Conservation (phyloP, 805 yeast species). For the Lipomyces mesembrius region DNA sequence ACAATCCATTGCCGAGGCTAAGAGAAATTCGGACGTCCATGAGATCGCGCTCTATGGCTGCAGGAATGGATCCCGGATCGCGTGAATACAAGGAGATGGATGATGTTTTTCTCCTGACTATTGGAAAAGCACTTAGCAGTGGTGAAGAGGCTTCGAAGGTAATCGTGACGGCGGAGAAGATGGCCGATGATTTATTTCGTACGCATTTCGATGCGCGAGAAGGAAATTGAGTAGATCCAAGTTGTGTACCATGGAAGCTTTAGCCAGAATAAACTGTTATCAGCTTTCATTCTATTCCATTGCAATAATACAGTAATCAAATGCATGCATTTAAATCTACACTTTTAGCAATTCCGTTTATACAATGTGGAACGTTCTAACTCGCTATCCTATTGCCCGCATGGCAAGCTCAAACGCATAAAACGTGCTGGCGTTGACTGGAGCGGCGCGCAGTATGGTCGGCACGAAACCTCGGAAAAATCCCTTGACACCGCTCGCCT, state of each 20-base stretch:
- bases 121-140: background rate
- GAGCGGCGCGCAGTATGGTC: constrained; percentile 93
- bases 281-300: background rate
- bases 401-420: constrained; percentile 89
- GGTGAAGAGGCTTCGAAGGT: constrained; percentile 1
- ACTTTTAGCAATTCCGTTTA: background rate
- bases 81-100: background rate
- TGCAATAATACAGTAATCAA: background rate
- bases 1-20: background rate
- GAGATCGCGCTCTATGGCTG: background rate
- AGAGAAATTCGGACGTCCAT: background rate
- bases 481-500: constrained; percentile 69
- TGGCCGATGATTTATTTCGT: background rate
- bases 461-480: constrained; percentile 92
- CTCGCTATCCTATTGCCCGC: constrained; percentile 51
- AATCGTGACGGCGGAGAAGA: background rate
- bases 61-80: background rate
- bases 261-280: background rate
- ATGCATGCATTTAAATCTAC: background rate
- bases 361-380: background rate
- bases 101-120: background rate
- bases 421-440: constrained; percentile 97
- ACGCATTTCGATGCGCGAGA: background rate
- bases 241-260: background rate
- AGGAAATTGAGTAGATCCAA: background rate